A percentile compares a stretch with the other conserved stretches of the same genome.
phyloP scores from a whole-genome alignment of 257 asterid species.

The Solanum phureja region DNA sequence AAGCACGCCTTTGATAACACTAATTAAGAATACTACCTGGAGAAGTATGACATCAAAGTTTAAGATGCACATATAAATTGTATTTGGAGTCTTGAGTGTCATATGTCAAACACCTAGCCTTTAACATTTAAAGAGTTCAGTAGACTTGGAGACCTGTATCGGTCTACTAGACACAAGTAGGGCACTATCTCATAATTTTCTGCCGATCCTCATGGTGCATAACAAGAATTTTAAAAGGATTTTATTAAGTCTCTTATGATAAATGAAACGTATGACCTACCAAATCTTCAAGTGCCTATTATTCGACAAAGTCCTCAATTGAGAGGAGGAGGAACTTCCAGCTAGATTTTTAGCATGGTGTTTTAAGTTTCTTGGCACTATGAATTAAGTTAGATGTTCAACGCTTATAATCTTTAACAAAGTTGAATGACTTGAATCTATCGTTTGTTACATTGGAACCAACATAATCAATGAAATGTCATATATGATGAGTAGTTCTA shows the following conservation, averaged over 20 bases:
- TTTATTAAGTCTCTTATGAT: neutral
- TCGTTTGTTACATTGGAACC: neutral
- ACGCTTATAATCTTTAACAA: neutral
- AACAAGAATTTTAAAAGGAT: neutral
- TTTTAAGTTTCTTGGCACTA: neutral
- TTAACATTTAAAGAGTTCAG: neutral
- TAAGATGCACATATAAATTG: neutral
- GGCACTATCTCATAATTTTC: neutral
- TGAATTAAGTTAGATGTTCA: neutral
- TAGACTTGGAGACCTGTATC: neutral
- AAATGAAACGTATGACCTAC: neutral
- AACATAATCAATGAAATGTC: neutral
- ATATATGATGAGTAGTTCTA: neutral
- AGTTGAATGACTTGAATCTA: neutral
- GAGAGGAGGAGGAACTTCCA: neutral
- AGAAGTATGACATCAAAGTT: neutral
- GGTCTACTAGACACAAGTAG: neutral
- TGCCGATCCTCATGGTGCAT: neutral
- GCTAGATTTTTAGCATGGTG: neutral
- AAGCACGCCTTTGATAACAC: too few relatives aligned
- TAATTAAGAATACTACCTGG: neutral
- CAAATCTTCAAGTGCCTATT: neutral
- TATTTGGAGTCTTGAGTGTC: neutral
- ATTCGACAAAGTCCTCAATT: neutral
- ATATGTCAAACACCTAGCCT: neutral